Conservation (phyloP, 257 asterid genomes). For the Pogostemon cablin region DNA sequence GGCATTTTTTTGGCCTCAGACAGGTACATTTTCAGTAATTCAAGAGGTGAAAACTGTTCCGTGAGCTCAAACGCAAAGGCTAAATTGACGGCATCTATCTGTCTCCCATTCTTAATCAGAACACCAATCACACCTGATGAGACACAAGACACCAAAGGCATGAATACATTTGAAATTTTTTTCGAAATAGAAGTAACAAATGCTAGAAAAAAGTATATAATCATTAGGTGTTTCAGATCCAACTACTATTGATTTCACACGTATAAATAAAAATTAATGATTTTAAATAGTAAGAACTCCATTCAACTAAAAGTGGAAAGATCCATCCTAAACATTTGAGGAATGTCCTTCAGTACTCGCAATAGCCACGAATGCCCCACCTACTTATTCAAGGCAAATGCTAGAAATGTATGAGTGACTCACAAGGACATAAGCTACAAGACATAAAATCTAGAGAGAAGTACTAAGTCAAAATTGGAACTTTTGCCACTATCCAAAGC, state of each 20-base stretch:
- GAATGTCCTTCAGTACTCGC: not conserved
- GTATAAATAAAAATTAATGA: conserved; percentile 8
- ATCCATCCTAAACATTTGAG: conserved; percentile 13
- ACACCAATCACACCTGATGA: conserved; percentile 87
- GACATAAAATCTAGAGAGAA: not conserved
- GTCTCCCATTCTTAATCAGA: conserved; percentile 85
- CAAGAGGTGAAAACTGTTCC: conserved; percentile 73
- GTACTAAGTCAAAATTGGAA: not conserved
- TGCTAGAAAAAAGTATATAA: conserved; percentile 18
- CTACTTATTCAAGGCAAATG: not conserved
- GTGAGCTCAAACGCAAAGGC: conserved; percentile 92
- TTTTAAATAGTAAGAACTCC: not conserved
- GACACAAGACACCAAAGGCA: conserved; percentile 25
- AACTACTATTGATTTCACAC: not conserved
- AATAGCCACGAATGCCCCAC: not conserved
- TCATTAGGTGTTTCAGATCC: conserved; percentile 13
- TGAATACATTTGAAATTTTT: conserved; percentile 4
- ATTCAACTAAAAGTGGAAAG: not conserved
- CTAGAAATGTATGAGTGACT: not conserved
- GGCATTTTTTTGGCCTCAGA: conserved; percentile 67
- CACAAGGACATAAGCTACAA: not conserved
- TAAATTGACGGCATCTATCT: conserved; percentile 95
- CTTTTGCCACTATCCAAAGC: conserved; percentile 7
- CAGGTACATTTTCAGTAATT: conserved; percentile 81
- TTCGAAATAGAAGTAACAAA: not conserved